A percentile compares a stretch with the other conserved stretches of the same genome.
phyloP scores from a whole-genome alignment of 176 grass and related monocot species.

The Thalia dealbata region DNA sequence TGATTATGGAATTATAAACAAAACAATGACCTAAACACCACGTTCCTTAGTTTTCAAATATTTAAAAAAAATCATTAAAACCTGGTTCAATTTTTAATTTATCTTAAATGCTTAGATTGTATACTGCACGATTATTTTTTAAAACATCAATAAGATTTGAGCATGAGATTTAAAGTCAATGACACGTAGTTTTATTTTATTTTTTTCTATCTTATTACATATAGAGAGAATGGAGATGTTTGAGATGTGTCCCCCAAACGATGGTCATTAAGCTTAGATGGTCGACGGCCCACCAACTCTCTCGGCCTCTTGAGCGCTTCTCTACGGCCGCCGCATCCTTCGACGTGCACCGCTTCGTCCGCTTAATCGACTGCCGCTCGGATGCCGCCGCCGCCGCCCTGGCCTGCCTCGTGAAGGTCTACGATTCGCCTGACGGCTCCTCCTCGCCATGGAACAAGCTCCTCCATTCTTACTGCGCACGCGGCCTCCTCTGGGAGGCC shows the following conservation, averaged over 20 bases:
- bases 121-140: no score
- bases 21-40: no score
- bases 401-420: conserved; percentile 20
- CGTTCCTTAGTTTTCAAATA: no score
- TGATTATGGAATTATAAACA: no score
- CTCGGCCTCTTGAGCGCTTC: background rate
- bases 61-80: no score
- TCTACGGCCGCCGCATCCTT: conserved; percentile 2
- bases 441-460: conserved; percentile 28
- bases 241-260: background rate
- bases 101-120: no score
- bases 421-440: background rate
- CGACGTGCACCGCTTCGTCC: background rate
- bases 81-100: no score
- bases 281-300: background rate
- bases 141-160: no score
- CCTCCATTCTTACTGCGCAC: conserved; percentile 8
- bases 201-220: no score
- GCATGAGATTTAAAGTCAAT: no score
- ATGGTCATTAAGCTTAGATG: background rate
- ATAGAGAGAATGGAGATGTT: background rate
- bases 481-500: background rate
- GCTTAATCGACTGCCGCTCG: background rate
- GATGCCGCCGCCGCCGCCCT: background rate
- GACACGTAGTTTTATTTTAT: no score